These are phyloP conservation scores for Aspergillus melleus DNA, from an alignment of 2,329 filamentous ascomycete genomes.

Conservation along the genomic window DNA sequence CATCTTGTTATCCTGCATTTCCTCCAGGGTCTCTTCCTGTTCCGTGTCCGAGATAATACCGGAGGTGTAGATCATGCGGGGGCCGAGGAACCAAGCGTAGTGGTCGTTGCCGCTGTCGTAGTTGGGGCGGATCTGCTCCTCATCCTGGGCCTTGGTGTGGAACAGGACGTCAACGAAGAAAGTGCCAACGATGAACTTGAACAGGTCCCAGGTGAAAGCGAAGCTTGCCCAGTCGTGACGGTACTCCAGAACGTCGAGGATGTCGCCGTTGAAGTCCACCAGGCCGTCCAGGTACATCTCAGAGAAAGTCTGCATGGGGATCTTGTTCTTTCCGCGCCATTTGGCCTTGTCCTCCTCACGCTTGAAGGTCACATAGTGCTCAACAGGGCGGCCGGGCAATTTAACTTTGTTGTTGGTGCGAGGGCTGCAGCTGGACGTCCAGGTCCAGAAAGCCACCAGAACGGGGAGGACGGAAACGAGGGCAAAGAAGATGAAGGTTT, in stretches of 20 bases:
- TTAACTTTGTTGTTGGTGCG: constrained; percentile 25
- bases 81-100: constrained; percentile 37
- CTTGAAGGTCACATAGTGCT: constrained; percentile 32
- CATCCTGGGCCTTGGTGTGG: constrained; percentile 31
- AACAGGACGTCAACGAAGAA: constrained; percentile 29
- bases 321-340: constrained; percentile 27
- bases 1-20: constrained; percentile 79
- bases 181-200: constrained; percentile 31
- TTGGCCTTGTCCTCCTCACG: constrained; percentile 21
- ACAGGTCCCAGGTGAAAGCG: constrained; percentile 30
- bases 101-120: constrained; percentile 36
- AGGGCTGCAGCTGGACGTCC: constrained; percentile 17
- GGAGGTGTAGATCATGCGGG: constrained; percentile 37
- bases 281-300: constrained; percentile 34
- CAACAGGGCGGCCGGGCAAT: constrained; percentile 24
- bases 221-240: constrained; percentile 37
- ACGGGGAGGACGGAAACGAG: constrained; percentile 19
- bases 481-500: constrained; percentile 17
- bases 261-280: constrained; percentile 36
- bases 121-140: constrained; percentile 33
- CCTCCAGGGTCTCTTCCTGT: constrained; percentile 32
- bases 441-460: constrained; percentile 24
- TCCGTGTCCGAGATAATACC: constrained; percentile 32
- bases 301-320: constrained; percentile 29
- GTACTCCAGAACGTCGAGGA: constrained; percentile 34